Conservation (phyloP, 305 asterid genomes). For the Fraxinus velutina region DNA sequence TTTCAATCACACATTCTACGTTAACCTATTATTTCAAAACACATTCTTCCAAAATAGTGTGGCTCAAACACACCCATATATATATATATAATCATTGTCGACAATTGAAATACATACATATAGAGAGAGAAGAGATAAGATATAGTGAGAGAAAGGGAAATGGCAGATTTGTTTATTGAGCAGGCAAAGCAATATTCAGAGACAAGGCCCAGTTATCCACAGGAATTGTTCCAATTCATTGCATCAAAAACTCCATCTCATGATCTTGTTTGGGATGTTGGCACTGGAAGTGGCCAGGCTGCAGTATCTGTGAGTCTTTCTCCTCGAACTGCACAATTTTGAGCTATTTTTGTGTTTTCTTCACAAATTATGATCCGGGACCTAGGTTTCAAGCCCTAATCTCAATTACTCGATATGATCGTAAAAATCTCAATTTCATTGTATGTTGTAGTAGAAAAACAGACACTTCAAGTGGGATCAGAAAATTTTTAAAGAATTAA, state of each 20-base stretch:
- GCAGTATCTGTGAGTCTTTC: constrained; percentile 43
- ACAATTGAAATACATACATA: background rate
- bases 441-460: background rate
- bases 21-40: too few relatives aligned
- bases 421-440: background rate
- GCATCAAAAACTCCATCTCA: constrained; percentile 51
- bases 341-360: background rate
- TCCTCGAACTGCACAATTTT: background rate
- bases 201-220: constrained; percentile 54
- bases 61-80: too few relatives aligned
- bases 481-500: background rate
- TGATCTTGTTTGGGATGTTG: constrained; percentile 71
- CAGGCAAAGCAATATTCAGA: constrained; percentile 34
- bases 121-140: background rate
- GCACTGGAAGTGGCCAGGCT: constrained; percentile 80
- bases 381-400: background rate
- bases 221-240: constrained; percentile 52
- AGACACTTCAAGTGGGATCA: background rate
- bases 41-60: too few relatives aligned
- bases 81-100: background rate
- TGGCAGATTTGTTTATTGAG: constrained; percentile 54
- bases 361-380: background rate
- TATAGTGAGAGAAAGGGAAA: background rate
- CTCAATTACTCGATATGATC: background rate
- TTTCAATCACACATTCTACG: too few relatives aligned